Base-by-base conservation (phyloP, 352 stramenopile genomes). In the Blastocystis sp. region DNA sequence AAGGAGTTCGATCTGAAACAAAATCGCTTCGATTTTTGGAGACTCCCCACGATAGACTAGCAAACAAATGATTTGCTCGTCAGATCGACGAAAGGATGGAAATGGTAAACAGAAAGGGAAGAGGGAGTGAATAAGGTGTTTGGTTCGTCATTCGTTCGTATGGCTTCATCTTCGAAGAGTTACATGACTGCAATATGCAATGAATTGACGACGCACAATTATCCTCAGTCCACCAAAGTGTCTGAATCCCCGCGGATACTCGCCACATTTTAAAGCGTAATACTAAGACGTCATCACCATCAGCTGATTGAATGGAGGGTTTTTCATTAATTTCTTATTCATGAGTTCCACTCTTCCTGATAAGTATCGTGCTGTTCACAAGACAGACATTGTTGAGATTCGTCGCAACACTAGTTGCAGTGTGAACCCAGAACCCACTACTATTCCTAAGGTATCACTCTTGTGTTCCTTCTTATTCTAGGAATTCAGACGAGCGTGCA, bases 361-460 rank as follows among this genome's bases (percentile, higher is more conserved):
- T 29, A 79, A 64, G 26, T 76, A 88, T 50, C 47, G 77, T 59
- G 62, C 62, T 61, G 56, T 88, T 18, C 55, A 77, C 3, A 88
- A 79, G 43, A 88, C 55, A 11, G 77, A 88, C 20, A 26, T 79
- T 4, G 66, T 88, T 41, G 66, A 76, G 47, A 88, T 88, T 43
- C 62, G 77, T 59, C 54, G 77, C 18, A 79, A 88, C 29, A 50
- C 55, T 20, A 29, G 70, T 13, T 64, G 62, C 55, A 13, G 9
- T 7, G 68, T 88, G 37, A 88, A 88, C 55, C 77, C 77, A 13
- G 77, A 88, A 45, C 77, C 77, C 2, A 88, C 77, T 37, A 88
- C 77, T 11, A 26, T 88, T 29, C 45, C 20, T 47, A 79, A 77
- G 37, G 77, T 88, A 29, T 56, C 53, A 3, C 9, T 43, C 26